Evolutionary conservation across 495 filamentous ascomycete genomes (phyloP).

Genomic region (Xeromyces bisporus): DNA sequence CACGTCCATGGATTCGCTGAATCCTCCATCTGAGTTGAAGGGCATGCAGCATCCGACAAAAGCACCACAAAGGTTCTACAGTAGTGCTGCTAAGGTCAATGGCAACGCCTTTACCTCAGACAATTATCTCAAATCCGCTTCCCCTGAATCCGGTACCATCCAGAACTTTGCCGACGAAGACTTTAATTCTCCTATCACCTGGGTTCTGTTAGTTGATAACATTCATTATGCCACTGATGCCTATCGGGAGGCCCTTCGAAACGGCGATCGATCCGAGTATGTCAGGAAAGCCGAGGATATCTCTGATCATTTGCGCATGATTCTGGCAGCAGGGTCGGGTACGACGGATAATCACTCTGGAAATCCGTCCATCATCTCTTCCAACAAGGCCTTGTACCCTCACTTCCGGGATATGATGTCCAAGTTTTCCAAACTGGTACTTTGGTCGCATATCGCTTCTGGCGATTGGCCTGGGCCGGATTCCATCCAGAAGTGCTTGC

Average conservation of each 20-base stretch:
- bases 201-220: slow-evolving; percentile 75
- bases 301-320: slow-evolving; percentile 81
- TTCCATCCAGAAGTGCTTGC: slow-evolving; percentile 80
- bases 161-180: slow-evolving; percentile 77
- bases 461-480: slow-evolving; percentile 79
- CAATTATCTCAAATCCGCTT: slow-evolving; percentile 30
- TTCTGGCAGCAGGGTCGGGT: slow-evolving; percentile 87
- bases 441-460: slow-evolving; percentile 95
- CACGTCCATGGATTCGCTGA: slow-evolving; percentile 82
- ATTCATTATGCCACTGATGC: slow-evolving; percentile 77
- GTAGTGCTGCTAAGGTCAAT: slow-evolving; percentile 11
- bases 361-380: slow-evolving; percentile 96
- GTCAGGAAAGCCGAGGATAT: slow-evolving; percentile 89
- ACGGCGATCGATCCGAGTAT: slow-evolving; percentile 69
- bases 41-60: slow-evolving; percentile 7
- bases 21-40: slow-evolving; percentile 29
- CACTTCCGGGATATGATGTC: slow-evolving; percentile 99
- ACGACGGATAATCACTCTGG: slow-evolving; percentile 98
- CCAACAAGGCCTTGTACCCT: slow-evolving; percentile 89
- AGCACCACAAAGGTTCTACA: slow-evolving; percentile 12
- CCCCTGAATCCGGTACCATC: slow-evolving; percentile 51
- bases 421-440: slow-evolving; percentile 90
- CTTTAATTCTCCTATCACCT: slow-evolving; percentile 55
- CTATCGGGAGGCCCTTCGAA: slow-evolving; percentile 71
- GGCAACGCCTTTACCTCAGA: slow-evolving; percentile 21